These are phyloP conservation scores for Blastobotrys persicus DNA, from an alignment of 1,139 yeast genomes.

Conservation along the genomic window DNA sequence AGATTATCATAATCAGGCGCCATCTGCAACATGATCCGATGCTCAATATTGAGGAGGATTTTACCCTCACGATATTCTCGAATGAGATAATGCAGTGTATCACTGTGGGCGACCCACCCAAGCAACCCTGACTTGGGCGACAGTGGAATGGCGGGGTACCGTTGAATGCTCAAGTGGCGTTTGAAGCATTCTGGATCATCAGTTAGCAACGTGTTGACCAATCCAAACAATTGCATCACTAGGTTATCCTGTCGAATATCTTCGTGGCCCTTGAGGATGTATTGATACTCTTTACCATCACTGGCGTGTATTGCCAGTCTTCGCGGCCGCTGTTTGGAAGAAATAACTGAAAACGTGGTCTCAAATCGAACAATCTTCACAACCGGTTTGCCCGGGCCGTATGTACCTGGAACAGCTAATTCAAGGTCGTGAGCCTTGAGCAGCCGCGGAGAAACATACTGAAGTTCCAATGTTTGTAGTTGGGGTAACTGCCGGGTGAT, in stretches of 20 bases:
- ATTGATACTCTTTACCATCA: constrained; percentile 88
- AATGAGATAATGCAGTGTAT: constrained; percentile 91
- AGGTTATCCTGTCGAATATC: constrained; percentile 96
- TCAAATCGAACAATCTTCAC: constrained; percentile 73
- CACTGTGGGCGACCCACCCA: constrained; percentile 98
- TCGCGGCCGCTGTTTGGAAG: constrained; percentile 96
- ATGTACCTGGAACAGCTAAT: constrained; percentile 92
- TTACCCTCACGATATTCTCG: constrained; percentile 92
- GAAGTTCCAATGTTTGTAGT: constrained; percentile 79
- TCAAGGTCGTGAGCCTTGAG: constrained; percentile 76
- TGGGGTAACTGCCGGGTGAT: constrained; percentile 88
- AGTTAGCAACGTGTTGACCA: constrained; percentile 83
- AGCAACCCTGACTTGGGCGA: constrained; percentile 96
- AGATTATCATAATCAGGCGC: constrained; percentile 94
- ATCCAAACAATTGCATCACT: constrained; percentile 96
- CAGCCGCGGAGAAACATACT: constrained; percentile 84
- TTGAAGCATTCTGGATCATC: constrained; percentile 96
- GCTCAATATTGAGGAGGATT: constrained; percentile 86
- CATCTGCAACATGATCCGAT: constrained; percentile 94
- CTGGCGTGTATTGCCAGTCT: constrained; percentile 75
- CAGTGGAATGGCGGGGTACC: constrained; percentile 88
- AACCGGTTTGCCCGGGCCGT: constrained; percentile 78
- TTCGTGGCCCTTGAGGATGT: constrained; percentile 88
- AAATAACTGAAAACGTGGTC: constrained; percentile 81
- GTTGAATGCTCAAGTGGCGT: constrained; percentile 89